A percentile compares a stretch with the other conserved stretches of the same genome.
These are phyloP conservation scores for Fusarium coicis DNA, from an alignment of 2,329 filamentous ascomycete species.

Conservation along the genomic window DNA sequence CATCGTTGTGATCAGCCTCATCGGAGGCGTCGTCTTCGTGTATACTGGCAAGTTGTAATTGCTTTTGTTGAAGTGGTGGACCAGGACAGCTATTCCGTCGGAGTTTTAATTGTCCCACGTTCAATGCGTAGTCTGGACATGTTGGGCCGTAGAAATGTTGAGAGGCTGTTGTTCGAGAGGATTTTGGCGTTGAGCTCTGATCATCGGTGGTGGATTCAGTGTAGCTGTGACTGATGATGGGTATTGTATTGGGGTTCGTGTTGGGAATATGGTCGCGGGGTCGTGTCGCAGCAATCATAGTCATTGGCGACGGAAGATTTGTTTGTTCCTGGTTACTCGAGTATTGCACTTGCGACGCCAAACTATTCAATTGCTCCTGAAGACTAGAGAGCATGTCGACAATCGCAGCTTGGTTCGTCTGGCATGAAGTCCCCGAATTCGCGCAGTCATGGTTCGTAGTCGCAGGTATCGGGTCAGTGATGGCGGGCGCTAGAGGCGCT, in stretches of 20 bases:
- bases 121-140: slow-evolving; percentile 43
- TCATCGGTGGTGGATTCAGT: neutral
- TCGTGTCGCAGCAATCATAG: neutral
- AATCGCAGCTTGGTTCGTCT: slow-evolving; percentile 14
- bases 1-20: neutral
- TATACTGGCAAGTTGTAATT: slow-evolving; percentile 26
- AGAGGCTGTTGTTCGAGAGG: neutral
- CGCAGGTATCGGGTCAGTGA: neutral
- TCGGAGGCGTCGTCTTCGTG: slow-evolving; percentile 19
- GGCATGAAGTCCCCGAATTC: neutral
- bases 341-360: slow-evolving; percentile 17
- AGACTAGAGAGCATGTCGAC: slow-evolving; percentile 24
- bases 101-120: slow-evolving; percentile 38
- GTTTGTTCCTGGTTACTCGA: neutral
- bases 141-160: slow-evolving; percentile 42
- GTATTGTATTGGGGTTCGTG: neutral
- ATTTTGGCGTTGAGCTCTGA: neutral
- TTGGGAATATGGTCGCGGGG: neutral
- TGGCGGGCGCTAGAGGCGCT: neutral
- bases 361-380: slow-evolving; percentile 19
- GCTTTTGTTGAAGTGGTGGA: slow-evolving; percentile 12
- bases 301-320: slow-evolving; percentile 6
- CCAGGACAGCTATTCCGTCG: slow-evolving; percentile 5
- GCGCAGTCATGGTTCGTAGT: neutral
- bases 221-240: neutral